Conservation (phyloP, 202 grass and related monocot species). For the Digitaria exilis region DNA sequence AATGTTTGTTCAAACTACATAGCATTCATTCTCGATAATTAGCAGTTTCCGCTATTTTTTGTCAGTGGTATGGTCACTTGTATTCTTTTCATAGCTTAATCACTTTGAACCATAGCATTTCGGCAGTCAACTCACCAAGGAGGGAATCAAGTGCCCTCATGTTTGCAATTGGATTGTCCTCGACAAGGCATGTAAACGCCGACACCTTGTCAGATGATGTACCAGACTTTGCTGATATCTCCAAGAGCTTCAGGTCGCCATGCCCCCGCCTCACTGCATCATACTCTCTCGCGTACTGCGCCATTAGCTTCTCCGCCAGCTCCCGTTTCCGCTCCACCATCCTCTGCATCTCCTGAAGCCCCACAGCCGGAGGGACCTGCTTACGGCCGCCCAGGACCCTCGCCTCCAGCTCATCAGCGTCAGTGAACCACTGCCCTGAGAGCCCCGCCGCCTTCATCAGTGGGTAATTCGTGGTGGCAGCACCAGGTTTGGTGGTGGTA, state of each 20-base stretch:
- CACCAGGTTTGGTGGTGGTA: background rate
- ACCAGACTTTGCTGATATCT: conserved; percentile 79
- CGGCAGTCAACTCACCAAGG: conserved; percentile 65
- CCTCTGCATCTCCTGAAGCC: conserved; percentile 68
- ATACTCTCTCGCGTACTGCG: conserved; percentile 75
- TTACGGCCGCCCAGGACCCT: conserved; percentile 55
- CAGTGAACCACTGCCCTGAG: conserved; percentile 71
- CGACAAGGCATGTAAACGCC: conserved; percentile 84
- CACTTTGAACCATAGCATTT: conserved; percentile 25
- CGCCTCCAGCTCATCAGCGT: conserved; percentile 66
- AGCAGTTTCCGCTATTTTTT: background rate
- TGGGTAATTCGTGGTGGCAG: conserved; percentile 46
- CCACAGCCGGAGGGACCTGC: conserved; percentile 41
- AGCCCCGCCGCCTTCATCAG: conserved; percentile 66
- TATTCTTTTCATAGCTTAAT: no score
- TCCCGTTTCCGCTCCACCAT: conserved; percentile 67
- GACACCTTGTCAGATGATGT: conserved; percentile 91
- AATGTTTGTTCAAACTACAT: conserved; percentile 9
- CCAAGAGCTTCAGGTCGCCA: conserved; percentile 80
- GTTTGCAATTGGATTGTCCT: conserved; percentile 95
- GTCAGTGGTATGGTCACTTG: background rate
- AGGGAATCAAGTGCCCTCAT: conserved; percentile 83
- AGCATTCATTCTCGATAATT: background rate
- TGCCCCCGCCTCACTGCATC: conserved; percentile 52
- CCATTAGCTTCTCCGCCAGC: conserved; percentile 77